Conservation (phyloP, 192 early-diverging fungal species). For the Allomyces arbusculus region DNA sequence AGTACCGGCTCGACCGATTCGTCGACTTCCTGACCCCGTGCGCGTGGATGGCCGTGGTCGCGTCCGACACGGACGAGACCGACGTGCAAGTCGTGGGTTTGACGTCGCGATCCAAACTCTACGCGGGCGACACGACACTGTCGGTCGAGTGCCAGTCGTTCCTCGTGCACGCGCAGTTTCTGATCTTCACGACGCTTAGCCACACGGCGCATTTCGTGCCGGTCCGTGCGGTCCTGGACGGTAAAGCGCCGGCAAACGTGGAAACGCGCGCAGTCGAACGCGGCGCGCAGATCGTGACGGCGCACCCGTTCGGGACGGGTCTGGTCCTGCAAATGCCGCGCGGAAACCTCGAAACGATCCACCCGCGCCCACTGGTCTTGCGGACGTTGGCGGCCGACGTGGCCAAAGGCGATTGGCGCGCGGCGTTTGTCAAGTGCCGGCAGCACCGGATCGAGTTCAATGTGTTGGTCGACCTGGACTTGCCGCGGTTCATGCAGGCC, state of each 20-base stretch:
- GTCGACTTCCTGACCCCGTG: neutral
- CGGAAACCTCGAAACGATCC: conserved; percentile 85
- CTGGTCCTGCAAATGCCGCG: conserved; percentile 69
- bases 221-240: conserved; percentile 8
- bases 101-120: conserved; percentile 62
- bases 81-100: conserved; percentile 39
- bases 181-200: conserved; percentile 67
- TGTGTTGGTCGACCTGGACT: conserved; percentile 60
- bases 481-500: conserved; percentile 42
- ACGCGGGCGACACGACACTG: conserved; percentile 33
- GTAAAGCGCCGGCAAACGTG: conserved; percentile 1
- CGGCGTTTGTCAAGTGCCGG: conserved; percentile 64
- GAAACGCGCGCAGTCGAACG: conserved; percentile 60
- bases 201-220: conserved; percentile 60
- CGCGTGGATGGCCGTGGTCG: neutral
- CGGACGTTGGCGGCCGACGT: conserved; percentile 41
- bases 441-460: conserved; percentile 88
- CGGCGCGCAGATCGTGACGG: conserved; percentile 67
- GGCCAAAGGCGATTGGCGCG: conserved; percentile 41
- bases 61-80: neutral
- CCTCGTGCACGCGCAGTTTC: conserved; percentile 53
- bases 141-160: conserved; percentile 70
- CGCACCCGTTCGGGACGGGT: neutral
- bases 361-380: conserved; percentile 73
- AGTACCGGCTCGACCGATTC: neutral